Percentiles rank a stretch among this genome's conserved stretches.
phyloP scores from a whole-genome alignment of 345 rosid genomes.

The Isatis tinctoria region DNA sequence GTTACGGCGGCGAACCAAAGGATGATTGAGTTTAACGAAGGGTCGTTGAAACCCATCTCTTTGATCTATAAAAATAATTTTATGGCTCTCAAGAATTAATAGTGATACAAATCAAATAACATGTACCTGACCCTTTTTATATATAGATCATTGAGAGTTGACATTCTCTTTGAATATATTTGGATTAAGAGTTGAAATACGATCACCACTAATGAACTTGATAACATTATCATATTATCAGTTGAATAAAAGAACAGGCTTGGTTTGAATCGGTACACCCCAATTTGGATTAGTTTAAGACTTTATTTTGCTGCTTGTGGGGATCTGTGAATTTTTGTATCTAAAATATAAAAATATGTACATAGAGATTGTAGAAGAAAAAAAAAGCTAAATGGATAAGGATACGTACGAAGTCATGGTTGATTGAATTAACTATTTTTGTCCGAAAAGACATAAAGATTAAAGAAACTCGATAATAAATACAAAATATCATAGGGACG shows the following conservation, averaged over 20 bases:
- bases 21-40: constrained; percentile 23
- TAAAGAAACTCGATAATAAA: background rate
- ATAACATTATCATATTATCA: constrained; percentile 8
- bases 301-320: background rate
- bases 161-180: constrained; percentile 29
- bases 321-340: background rate
- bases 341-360: background rate
- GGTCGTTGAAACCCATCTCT: constrained; percentile 19
- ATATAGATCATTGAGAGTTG: constrained; percentile 23
- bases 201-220: constrained; percentile 18
- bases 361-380: background rate
- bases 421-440: background rate
- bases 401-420: background rate
- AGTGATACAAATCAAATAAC: background rate
- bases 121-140: background rate
- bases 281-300: constrained; percentile 13
- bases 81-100: background rate
- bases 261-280: constrained; percentile 24
- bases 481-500: background rate
- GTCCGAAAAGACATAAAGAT: constrained; percentile 19
- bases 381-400: constrained; percentile 26
- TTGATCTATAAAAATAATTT: background rate
- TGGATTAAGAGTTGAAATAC: constrained; percentile 25
- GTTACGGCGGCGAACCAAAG: constrained; percentile 29
- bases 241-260: constrained; percentile 14